Evolutionary conservation across 1,284 basidiomycete genomes (phyloP), one percentile per base, ranked within the genome.

Genomic region (Ceratobasidium sp.): DNA sequence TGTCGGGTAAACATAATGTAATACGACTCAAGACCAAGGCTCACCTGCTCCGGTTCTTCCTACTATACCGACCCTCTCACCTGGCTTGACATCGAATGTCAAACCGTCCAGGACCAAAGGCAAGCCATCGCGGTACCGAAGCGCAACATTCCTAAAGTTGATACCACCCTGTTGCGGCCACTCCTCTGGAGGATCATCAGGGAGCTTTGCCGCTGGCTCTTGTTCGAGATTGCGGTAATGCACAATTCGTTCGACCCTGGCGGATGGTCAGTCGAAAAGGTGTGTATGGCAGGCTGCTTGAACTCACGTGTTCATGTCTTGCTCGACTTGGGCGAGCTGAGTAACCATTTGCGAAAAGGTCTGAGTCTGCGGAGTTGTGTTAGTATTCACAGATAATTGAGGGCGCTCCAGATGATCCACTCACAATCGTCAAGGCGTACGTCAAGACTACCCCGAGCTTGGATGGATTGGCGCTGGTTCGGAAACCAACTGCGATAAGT

Each of bases 21-120:
- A 15, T 38, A 32, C n/a, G 10, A 17, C 27, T 32, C n/a, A 32
- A 22, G 31, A 35, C 35, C 50, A 73, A n/a, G 73, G 75, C 75
- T 78, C 76, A 77, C 85, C 87, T 54, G 89, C 87, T 15, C 88
- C 89, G 0, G 89, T 91, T 7, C 89, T 79, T 7, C 91, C 91
- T 20, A 92, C 88, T 38, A 93, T 84, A 6, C 91, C 91, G 70
- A 94, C 77, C 78, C 93, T 91, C 76, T 92, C 86, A 1, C 91
- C 90, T 3, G 89, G 81, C 68, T 82, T 81, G 67, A 92, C 79
- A 12, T 81, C 73, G 74, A 93, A 89, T 64, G 78, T 85, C 31
- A 93, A 81, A 32, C 82, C 83, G 73, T 89, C 87, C 49, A 94
- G 78, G 0, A 93, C 91, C 22, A 87, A 80, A 0, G 92, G 91